phyloP scores from a whole-genome alignment of 345 rosid species.

The Barbarea vulgaris region DNA sequence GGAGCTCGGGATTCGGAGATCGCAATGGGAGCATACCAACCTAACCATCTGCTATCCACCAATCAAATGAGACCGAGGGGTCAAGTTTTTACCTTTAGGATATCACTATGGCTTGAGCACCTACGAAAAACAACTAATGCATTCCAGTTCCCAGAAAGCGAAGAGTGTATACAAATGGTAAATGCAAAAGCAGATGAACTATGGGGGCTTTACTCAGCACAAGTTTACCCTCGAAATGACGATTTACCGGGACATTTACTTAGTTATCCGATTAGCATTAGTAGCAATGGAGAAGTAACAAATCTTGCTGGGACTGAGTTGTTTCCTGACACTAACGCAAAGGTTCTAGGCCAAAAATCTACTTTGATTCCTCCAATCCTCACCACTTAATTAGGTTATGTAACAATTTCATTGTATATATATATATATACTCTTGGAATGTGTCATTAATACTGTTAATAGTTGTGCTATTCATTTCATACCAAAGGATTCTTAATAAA shows the following conservation, averaged over 20 bases:
- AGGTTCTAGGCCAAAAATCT: constrained; percentile 54
- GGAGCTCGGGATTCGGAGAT: constrained; percentile 85
- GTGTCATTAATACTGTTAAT: neutral
- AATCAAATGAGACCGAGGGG: constrained; percentile 45
- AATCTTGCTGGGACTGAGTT: constrained; percentile 37
- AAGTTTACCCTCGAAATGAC: neutral
- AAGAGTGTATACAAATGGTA: constrained; percentile 43
- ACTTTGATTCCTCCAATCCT: constrained; percentile 58
- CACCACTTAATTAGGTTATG: constrained; percentile 60
- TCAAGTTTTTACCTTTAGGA: constrained; percentile 57
- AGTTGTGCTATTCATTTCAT: neutral
- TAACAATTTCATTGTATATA: neutral
- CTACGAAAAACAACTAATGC: constrained; percentile 11
- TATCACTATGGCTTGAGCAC: constrained; percentile 77
- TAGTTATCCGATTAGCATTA: constrained; percentile 60
- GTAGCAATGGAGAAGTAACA: constrained; percentile 47
- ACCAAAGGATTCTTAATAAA: neutral
- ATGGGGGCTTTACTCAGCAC: constrained; percentile 54
- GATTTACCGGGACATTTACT: constrained; percentile 61
- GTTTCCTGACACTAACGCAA: constrained; percentile 81
- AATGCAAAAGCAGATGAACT: constrained; percentile 42
- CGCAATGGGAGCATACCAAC: constrained; percentile 90
- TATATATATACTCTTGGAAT: neutral
- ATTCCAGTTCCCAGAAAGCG: constrained; percentile 46
- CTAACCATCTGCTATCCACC: constrained; percentile 49